phyloP scores from a whole-genome alignment of 331 rosid species.

The Phaseolus coccineus region DNA sequence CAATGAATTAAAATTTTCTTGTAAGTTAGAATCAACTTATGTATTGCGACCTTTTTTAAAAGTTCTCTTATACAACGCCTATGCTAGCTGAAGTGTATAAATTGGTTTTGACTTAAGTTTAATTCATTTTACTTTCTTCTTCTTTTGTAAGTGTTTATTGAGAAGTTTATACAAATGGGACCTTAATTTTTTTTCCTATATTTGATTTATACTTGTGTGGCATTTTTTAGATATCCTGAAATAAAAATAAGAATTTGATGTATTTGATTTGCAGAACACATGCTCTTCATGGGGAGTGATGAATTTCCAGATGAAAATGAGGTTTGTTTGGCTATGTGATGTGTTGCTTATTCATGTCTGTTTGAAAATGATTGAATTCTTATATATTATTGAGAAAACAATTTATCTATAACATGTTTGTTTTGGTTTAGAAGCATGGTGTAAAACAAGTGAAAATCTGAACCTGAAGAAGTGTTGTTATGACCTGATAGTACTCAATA shows the following conservation, averaged over 20 bases:
- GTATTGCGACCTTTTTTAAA: too few species aligned
- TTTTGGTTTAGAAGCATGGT: conserved; percentile 28
- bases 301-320: conserved; percentile 97
- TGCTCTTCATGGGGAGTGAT: conserved; percentile 99
- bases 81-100: neutral
- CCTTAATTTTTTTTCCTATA: neutral
- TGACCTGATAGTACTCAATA: neutral
- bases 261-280: conserved; percentile 77
- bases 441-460: conserved; percentile 29
- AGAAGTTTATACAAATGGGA: neutral
- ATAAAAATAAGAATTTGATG: conserved; percentile 3
- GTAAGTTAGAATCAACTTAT: too few species aligned
- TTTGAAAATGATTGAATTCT: conserved; percentile 29
- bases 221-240: neutral
- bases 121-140: neutral
- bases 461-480: conserved; percentile 22
- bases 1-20: too few species aligned
- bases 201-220: neutral
- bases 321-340: conserved; percentile 63
- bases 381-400: conserved; percentile 13
- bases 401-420: neutral
- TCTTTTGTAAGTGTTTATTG: neutral
- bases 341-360: neutral
- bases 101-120: neutral
- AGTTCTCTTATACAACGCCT: too few species aligned